A percentile compares a stretch with the other conserved stretches of the same genome.
Evolutionary conservation across 208 protist species (phyloP).

Genomic region (Trypanosoma cruzi): DNA sequence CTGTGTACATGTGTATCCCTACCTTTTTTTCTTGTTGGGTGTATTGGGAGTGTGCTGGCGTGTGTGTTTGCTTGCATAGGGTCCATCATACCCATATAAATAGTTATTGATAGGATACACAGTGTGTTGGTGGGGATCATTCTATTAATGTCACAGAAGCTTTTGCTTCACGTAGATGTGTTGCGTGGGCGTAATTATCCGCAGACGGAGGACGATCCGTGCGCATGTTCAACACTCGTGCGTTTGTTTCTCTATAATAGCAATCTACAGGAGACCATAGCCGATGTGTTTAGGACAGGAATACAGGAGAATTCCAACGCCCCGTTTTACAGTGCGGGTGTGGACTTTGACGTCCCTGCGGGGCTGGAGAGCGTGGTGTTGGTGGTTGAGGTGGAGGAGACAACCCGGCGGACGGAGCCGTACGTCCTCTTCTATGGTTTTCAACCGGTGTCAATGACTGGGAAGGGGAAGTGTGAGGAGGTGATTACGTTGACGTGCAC

Average conservation of each 20-base stretch:
- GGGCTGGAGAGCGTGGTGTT: conserved; percentile 24
- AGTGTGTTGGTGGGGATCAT: background rate
- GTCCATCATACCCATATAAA: no score
- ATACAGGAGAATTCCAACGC: conserved; percentile 57
- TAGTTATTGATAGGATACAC: no score
- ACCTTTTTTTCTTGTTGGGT: background rate
- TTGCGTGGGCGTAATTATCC: conserved; percentile 56
- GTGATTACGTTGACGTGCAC: conserved; percentile 33
- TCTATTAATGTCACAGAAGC: background rate
- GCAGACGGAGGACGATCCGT: conserved; percentile 63
- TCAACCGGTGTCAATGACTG: conserved; percentile 16
- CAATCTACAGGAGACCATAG: conserved; percentile 19
- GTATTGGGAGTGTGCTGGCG: no score
- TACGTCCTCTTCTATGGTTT: conserved; percentile 40
- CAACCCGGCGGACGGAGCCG: conserved; percentile 29
- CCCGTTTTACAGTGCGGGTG: conserved; percentile 59
- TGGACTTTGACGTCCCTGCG: conserved; percentile 35
- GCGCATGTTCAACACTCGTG: conserved; percentile 53
- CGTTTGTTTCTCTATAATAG: conserved; percentile 23
- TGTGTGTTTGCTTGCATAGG: no score
- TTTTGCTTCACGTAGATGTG: conserved; percentile 43
- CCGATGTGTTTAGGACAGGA: conserved; percentile 29
- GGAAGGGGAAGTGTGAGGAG: conserved; percentile 38
- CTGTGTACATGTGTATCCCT: no score
- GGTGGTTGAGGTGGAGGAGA: conserved; percentile 44